Evolutionary conservation across 768 basidiomycete species (phyloP).

Genomic region (Chlorophyllum brunneum): DNA sequence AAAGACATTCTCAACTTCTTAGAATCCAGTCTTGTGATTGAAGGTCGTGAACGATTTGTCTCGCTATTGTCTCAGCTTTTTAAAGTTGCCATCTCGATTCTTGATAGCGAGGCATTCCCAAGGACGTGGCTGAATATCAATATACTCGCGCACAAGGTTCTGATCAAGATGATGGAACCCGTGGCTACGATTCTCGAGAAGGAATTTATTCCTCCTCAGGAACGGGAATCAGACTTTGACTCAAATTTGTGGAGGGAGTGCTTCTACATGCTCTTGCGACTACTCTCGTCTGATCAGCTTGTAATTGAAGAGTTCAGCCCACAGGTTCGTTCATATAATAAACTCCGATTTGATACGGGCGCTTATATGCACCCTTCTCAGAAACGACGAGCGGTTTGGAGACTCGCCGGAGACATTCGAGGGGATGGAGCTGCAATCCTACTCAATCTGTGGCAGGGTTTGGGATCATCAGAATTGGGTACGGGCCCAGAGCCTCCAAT

Average conservation of each 20-base stretch:
- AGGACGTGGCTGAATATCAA: conserved; percentile 89
- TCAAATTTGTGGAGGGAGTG: conserved; percentile 75
- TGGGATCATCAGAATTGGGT: conserved; percentile 71
- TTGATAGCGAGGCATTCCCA: conserved; percentile 87
- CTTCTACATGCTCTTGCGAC: conserved; percentile 76
- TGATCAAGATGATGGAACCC: conserved; percentile 86
- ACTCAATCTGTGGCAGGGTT: conserved; percentile 77
- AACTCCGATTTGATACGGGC: background rate
- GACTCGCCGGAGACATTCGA: conserved; percentile 91
- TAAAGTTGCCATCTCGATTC: conserved; percentile 73
- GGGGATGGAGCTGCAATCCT: conserved; percentile 86
- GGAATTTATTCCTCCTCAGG: conserved; percentile 73
- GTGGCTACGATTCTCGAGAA: conserved; percentile 72
- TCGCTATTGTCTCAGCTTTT: conserved; percentile 73
- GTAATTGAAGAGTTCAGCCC: conserved; percentile 94
- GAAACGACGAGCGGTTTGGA: conserved; percentile 96
- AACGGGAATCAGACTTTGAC: conserved; percentile 67
- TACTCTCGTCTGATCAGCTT: conserved; percentile 86
- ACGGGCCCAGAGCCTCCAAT: conserved; percentile 49
- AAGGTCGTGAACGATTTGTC: conserved; percentile 79
- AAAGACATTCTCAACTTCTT: conserved; percentile 77
- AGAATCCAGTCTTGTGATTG: conserved; percentile 79
- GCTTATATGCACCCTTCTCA: conserved; percentile 25
- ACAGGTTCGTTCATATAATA: conserved; percentile 50
- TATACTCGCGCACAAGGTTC: conserved; percentile 80